phyloP scores from a whole-genome alignment of 768 basidiomycete genomes.

The Sistotremastrum niveocremeum region DNA sequence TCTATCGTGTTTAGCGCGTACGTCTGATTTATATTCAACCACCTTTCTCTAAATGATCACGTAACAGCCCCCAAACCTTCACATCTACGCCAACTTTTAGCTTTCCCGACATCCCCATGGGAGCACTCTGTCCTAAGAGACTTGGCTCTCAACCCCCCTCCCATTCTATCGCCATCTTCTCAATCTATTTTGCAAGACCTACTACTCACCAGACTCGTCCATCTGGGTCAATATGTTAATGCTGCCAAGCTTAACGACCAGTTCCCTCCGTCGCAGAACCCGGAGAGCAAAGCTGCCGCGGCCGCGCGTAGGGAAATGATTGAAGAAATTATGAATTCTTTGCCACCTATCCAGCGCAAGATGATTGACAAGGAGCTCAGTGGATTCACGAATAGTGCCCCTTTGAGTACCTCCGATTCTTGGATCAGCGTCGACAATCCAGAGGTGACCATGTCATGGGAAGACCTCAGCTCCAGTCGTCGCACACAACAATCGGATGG shows the following conservation, averaged over 20 bases:
- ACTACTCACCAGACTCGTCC: slow-evolving; percentile 65
- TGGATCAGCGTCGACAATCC: slow-evolving; percentile 10
- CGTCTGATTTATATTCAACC: slow-evolving; percentile 16
- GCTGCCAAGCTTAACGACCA: slow-evolving; percentile 65
- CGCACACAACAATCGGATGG: too few relatives aligned
- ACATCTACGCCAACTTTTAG: slow-evolving; percentile 48
- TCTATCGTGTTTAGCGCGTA: slow-evolving; percentile 58
- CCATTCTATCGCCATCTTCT: slow-evolving; percentile 30
- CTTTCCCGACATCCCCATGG: slow-evolving; percentile 48
- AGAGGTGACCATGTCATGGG: slow-evolving; percentile 51
- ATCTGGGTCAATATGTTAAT: slow-evolving; percentile 53
- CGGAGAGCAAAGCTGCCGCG: slow-evolving; percentile 17
- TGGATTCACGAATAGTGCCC: neutral
- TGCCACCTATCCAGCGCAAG: slow-evolving; percentile 50
- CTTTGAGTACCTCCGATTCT: slow-evolving; percentile 1
- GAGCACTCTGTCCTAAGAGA: slow-evolving; percentile 47
- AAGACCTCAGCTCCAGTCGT: slow-evolving; percentile 20
- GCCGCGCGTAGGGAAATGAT: slow-evolving; percentile 54
- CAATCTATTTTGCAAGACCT: slow-evolving; percentile 59
- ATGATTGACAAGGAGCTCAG: slow-evolving; percentile 46
- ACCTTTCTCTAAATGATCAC: slow-evolving; percentile 4
- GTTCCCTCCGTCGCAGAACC: slow-evolving; percentile 31
- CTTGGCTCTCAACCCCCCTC: slow-evolving; percentile 45
- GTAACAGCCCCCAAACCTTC: slow-evolving; percentile 45
- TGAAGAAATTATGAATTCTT: slow-evolving; percentile 48